These are phyloP conservation scores for Eucalyptus marginata DNA, from an alignment of 345 rosid species.

Conservation along the genomic window DNA sequence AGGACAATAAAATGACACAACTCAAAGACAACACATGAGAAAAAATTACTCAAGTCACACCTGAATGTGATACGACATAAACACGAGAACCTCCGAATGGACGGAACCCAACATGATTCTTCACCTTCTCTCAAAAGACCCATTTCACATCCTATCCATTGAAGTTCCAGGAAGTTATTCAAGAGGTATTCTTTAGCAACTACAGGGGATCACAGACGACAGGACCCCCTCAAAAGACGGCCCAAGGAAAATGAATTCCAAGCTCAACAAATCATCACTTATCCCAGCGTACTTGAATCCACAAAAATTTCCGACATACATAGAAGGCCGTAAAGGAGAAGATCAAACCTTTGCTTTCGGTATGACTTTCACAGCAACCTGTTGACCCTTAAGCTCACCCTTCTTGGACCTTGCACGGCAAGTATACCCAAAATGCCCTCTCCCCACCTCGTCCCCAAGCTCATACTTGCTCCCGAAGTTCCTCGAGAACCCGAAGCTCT, in stretches of 20 bases:
- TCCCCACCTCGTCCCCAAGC: conserved; percentile 83
- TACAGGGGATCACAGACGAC: not conserved
- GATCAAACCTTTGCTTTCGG: conserved; percentile 71
- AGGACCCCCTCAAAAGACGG: not conserved
- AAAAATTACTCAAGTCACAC: not conserved
- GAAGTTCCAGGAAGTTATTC: not conserved
- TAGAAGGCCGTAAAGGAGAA: not conserved
- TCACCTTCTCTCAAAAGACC: not conserved
- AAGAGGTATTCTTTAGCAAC: not conserved
- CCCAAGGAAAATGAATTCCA: not conserved
- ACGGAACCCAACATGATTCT: not conserved
- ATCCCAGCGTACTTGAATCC: not conserved
- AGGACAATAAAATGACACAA: not conserved
- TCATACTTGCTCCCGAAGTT: conserved; percentile 65
- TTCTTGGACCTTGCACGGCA: conserved; percentile 84
- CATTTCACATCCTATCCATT: not conserved
- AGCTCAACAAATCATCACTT: not conserved
- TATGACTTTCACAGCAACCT: conserved; percentile 88
- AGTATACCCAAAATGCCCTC: conserved; percentile 97
- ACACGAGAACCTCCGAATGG: not conserved
- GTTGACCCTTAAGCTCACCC: conserved; percentile 87
- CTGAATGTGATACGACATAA: not conserved
- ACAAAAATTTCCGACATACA: not conserved
- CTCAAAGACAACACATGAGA: not conserved
- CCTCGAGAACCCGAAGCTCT: conserved; percentile 81